These are phyloP conservation scores for Aspergillus sp. DNA, from an alignment of 2,329 filamentous ascomycete genomes.

Conservation along the genomic window DNA sequence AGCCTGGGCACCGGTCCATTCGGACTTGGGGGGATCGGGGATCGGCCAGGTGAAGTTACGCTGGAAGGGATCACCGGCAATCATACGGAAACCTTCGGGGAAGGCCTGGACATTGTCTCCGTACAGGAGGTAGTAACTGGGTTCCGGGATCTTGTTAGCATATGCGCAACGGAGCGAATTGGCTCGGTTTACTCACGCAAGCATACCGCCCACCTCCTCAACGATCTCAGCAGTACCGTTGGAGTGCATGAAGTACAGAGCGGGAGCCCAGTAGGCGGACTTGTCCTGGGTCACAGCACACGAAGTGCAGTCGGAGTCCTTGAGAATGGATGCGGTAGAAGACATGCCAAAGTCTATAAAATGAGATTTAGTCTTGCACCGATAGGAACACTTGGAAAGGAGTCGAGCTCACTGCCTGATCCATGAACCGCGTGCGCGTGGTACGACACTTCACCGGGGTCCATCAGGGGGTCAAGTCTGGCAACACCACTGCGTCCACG, in stretches of 20 bases:
- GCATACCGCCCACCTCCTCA: slow-evolving; percentile 72
- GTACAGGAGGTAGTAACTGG: slow-evolving; percentile 79
- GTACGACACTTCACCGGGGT: slow-evolving; percentile 52
- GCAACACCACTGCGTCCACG: slow-evolving; percentile 64
- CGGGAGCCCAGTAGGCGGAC: slow-evolving; percentile 83
- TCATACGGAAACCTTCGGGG: slow-evolving; percentile 73
- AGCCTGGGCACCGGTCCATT: slow-evolving; percentile 61
- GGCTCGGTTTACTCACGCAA: slow-evolving; percentile 59
- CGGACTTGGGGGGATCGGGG: slow-evolving; percentile 64
- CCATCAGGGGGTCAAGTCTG: slow-evolving; percentile 72
- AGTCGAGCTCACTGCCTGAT: slow-evolving; percentile 60
- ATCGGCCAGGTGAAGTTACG: slow-evolving; percentile 68
- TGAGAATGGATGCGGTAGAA: slow-evolving; percentile 41
- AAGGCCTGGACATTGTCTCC: slow-evolving; percentile 65
- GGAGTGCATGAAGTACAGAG: slow-evolving; percentile 69
- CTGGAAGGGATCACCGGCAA: slow-evolving; percentile 66
- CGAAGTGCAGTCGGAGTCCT: slow-evolving; percentile 66
- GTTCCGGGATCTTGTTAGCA: too few species aligned
- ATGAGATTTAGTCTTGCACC: too few species aligned
- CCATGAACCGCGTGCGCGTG: slow-evolving; percentile 76
- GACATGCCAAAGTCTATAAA: too few species aligned
- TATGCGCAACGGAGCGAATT: too few species aligned
- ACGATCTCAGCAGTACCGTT: slow-evolving; percentile 67
- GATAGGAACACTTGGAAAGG: too few species aligned
- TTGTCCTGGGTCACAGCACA: slow-evolving; percentile 75